Evolutionary conservation across 768 basidiomycete species (phyloP), one percentile per base, ranked within the genome.

Genomic region (Nevesoporus exiguus): DNA sequence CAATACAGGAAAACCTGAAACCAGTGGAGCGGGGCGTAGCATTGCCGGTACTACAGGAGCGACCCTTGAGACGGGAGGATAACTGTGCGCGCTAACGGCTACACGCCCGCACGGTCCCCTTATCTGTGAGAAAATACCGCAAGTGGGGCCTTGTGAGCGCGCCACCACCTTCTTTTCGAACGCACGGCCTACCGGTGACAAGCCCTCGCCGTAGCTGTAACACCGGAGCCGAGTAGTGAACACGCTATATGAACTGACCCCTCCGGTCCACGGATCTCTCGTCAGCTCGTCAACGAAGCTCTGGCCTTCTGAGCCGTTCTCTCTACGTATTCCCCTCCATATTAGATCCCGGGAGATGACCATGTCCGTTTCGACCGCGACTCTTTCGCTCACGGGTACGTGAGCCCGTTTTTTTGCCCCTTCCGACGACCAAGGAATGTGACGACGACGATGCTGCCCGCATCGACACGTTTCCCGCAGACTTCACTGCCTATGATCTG

Each of bases 401-500:
- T 52, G 44, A 2, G 24, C 36, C 31, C 22, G 17, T 40, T 22
- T 8, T 30, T 14, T 30, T 14, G 10, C 39, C 7, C n/a, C 21
- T 41, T 45, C 33, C 30, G 27, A 30, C 9, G n/a, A 22, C 19
- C 27, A 36, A 36, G 33, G 41, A 19, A 39, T 33, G 29, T 22
- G 33, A 56, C 14, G 24, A 42, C 22, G n/a, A 39, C 14, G 24
- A 27, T 15, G 43, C 7, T 39, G 19, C 22, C 33, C 42, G 9
- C 14, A 10, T 29, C 27, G 19, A 43, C 19, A 19, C 24, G 25
- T 2, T 29, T n/a, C 15, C 31, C 14, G n/a, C 34, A 66, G 65
- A 62, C 24, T 67, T 66, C 50, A 63, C 51, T 41, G 66, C 66
- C 25, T 58, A 46, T 36, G 66, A 65, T 6, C 27, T 66, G 1